phyloP scores from a whole-genome alignment of 1,284 basidiomycete species.

The Chondrostereum purpureum region DNA sequence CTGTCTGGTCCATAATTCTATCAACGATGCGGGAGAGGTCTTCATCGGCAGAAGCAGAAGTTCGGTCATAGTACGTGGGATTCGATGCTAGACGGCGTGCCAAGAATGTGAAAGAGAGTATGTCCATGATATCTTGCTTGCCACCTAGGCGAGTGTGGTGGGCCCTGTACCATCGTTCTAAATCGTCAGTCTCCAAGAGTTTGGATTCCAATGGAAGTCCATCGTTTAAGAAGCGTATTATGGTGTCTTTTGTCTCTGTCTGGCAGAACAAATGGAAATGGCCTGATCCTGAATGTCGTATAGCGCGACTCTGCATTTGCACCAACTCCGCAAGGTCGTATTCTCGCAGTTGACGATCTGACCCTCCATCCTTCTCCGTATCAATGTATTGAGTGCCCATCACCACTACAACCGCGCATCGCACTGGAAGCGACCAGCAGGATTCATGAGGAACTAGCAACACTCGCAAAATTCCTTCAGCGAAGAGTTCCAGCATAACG shows the following conservation, averaged over 20 bases:
- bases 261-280: slow-evolving; percentile 86
- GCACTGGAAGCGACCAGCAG: slow-evolving; percentile 82
- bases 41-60: slow-evolving; percentile 36
- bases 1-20: slow-evolving; percentile 22
- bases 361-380: slow-evolving; percentile 30
- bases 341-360: slow-evolving; percentile 69
- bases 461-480: slow-evolving; percentile 75
- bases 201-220: slow-evolving; percentile 88
- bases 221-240: slow-evolving; percentile 76
- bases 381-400: slow-evolving; percentile 90
- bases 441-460: slow-evolving; percentile 79
- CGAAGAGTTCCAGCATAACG: slow-evolving; percentile 79
- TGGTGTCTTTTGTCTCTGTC: slow-evolving; percentile 72
- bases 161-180: slow-evolving; percentile 48
- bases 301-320: slow-evolving; percentile 87
- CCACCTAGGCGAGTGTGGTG: slow-evolving; percentile 36
- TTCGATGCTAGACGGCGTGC: slow-evolving; percentile 69
- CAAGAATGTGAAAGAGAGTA: slow-evolving; percentile 79
- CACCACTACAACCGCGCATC: slow-evolving; percentile 76
- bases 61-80: slow-evolving; percentile 80
- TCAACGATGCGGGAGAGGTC: slow-evolving; percentile 73
- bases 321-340: slow-evolving; percentile 81
- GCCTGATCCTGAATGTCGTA: slow-evolving; percentile 56
- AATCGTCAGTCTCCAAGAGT: slow-evolving; percentile 47
- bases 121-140: slow-evolving; percentile 71